Percentiles rank a stretch among this genome's conserved stretches.
phyloP scores from a whole-genome alignment of 2,329 filamentous ascomycete species.

The Sarocladium strictum region DNA sequence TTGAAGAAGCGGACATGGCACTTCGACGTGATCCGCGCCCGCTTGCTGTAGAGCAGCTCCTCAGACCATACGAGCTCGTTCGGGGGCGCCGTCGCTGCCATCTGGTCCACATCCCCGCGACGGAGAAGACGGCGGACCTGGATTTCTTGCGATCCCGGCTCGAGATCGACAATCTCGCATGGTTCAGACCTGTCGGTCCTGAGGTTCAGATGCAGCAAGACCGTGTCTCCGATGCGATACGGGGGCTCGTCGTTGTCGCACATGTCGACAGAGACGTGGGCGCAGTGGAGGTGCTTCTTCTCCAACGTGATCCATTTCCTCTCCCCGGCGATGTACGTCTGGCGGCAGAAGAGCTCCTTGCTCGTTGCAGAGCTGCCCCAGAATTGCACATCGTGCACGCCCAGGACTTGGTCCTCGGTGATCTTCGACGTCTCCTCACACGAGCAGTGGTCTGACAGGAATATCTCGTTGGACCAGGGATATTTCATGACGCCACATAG shows the following conservation, averaged over 20 bases:
- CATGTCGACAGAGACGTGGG: slow-evolving; percentile 23
- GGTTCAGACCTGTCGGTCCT: slow-evolving; percentile 45
- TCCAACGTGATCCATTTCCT: slow-evolving; percentile 57
- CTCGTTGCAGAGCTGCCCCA: slow-evolving; percentile 40
- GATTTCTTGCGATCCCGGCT: slow-evolving; percentile 17
- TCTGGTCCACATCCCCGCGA: slow-evolving; percentile 33
- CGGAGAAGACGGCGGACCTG: slow-evolving; percentile 41
- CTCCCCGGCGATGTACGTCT: slow-evolving; percentile 57
- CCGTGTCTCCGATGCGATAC: slow-evolving; percentile 52
- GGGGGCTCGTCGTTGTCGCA: neutral
- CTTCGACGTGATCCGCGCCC: slow-evolving; percentile 39
- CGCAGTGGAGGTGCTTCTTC: slow-evolving; percentile 48
- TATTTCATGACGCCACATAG: slow-evolving; percentile 63
- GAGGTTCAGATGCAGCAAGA: slow-evolving; percentile 38
- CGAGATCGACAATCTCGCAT: slow-evolving; percentile 44
- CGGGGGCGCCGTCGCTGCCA: slow-evolving; percentile 23
- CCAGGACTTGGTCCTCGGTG: slow-evolving; percentile 47
- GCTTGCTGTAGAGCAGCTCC: slow-evolving; percentile 29
- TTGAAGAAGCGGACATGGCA: slow-evolving; percentile 57
- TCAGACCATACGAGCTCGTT: slow-evolving; percentile 59
- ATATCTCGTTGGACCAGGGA: slow-evolving; percentile 66
- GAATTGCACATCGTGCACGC: slow-evolving; percentile 53
- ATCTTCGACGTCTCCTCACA: slow-evolving; percentile 49
- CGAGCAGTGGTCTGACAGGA: slow-evolving; percentile 70
- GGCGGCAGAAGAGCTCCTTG: slow-evolving; percentile 61